Percentiles rank a stretch among this genome's conserved stretches.
These are phyloP conservation scores for Craterostigma plantagineum DNA, from an alignment of 257 asterid genomes.

Conservation along the genomic window DNA sequence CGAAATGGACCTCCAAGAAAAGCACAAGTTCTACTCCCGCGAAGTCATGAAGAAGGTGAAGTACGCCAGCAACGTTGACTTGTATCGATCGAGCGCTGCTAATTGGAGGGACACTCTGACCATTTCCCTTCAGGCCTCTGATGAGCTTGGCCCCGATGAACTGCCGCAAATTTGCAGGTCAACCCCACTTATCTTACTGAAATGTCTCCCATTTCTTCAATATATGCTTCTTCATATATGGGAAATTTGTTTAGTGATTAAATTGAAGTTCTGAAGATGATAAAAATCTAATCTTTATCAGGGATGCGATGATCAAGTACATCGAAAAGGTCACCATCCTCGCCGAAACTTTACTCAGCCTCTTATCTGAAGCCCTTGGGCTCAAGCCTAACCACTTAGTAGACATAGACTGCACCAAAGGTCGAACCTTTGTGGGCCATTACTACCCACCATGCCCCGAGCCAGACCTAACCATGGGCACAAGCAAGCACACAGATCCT, in stretches of 20 bases:
- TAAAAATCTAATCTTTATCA: conserved; percentile 6
- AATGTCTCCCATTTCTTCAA: background rate
- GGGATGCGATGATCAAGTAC: conserved; percentile 28
- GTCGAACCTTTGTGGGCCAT: conserved; percentile 25
- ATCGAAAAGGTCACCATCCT: conserved; percentile 16
- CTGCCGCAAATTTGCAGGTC: conserved; percentile 54
- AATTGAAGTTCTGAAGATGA: background rate
- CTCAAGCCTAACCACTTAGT: conserved; percentile 24
- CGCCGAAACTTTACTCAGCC: conserved; percentile 24
- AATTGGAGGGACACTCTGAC: conserved; percentile 58
- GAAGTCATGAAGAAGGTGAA: conserved; percentile 25
- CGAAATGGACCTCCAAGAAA: conserved; percentile 34
- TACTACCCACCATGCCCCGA: conserved; percentile 63
- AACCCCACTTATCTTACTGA: background rate
- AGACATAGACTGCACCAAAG: conserved; percentile 21
- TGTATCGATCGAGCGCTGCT: conserved; percentile 30
- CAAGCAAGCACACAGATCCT: conserved; percentile 49
- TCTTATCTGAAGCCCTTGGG: conserved; percentile 66
- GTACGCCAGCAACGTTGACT: conserved; percentile 35
- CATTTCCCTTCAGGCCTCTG: conserved; percentile 10
- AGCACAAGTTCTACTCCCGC: conserved; percentile 19
- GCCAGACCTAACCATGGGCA: conserved; percentile 54
- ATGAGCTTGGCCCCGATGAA: conserved; percentile 20
- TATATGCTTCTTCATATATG: background rate
- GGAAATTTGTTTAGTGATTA: too few species aligned